A percentile compares a stretch with the other conserved stretches of the same genome.
phyloP scores from a whole-genome alignment of 768 basidiomycete species.

The Neoboletus magnificus region DNA sequence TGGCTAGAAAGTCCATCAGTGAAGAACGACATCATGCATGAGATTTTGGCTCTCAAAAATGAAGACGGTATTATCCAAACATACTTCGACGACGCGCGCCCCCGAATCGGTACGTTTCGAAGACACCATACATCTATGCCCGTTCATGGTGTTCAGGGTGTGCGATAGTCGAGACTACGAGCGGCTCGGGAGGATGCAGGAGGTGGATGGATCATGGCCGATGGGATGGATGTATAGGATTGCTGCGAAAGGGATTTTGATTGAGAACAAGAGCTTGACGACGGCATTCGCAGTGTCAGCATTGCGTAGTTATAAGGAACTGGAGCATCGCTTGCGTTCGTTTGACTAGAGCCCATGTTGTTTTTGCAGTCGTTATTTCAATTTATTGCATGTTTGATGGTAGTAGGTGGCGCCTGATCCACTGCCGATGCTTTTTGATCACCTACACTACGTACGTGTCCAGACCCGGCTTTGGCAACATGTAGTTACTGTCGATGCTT shows the following conservation, averaged over 20 bases:
- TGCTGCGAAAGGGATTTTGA: background rate
- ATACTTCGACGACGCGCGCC: slow-evolving; percentile 19
- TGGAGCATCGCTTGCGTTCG: slow-evolving; percentile 9
- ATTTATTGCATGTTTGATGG: no score
- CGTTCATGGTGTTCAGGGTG: background rate
- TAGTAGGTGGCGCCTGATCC: no score
- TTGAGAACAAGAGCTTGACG: slow-evolving; percentile 19
- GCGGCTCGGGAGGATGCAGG: slow-evolving; percentile 16
- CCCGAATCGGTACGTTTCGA: slow-evolving; percentile 17
- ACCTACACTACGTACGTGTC: background rate
- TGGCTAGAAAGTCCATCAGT: no score
- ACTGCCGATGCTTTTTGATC: no score
- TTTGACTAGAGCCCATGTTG: slow-evolving; percentile 5
- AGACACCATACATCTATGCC: background rate
- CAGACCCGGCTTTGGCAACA: background rate
- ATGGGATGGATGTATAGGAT: slow-evolving; percentile 20
- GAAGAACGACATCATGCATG: slow-evolving; percentile 23
- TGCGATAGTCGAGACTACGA: slow-evolving; percentile 16
- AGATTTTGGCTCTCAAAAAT: slow-evolving; percentile 9
- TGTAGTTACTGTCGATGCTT: background rate
- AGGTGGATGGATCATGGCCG: slow-evolving; percentile 22
- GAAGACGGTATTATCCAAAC: slow-evolving; percentile 20
- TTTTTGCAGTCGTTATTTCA: background rate
- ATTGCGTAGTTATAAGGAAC: slow-evolving; percentile 8
- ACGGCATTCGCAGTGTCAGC: slow-evolving; percentile 21